These are phyloP conservation scores for Capronia epimyces DNA, from an alignment of 2,329 filamentous ascomycete genomes.

Conservation along the genomic window DNA sequence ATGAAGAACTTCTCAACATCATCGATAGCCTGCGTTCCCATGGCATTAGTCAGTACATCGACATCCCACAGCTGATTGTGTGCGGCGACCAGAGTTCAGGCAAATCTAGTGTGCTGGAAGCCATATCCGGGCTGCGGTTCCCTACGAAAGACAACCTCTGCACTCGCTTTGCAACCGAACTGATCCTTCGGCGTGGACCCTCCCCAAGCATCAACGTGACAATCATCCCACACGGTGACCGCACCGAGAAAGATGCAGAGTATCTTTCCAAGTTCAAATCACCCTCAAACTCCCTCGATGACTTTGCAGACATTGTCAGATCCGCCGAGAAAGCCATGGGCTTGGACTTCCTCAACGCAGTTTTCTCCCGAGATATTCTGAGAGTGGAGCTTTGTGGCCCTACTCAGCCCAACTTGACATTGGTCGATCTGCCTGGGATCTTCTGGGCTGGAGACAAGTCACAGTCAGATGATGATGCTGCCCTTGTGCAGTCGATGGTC, in stretches of 20 bases:
- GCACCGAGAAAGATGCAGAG: conserved; percentile 28
- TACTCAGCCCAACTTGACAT: conserved; percentile 54
- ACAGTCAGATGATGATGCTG: conserved; percentile 50
- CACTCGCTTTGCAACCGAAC: conserved; percentile 58
- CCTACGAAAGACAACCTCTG: conserved; percentile 52
- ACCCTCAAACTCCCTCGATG: conserved; percentile 32
- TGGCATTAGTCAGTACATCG: conserved; percentile 46
- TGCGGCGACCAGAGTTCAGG: conserved; percentile 57
- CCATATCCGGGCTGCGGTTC: conserved; percentile 58
- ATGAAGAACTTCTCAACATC: conserved; percentile 47
- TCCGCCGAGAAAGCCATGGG: conserved; percentile 51
- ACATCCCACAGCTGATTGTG: conserved; percentile 53
- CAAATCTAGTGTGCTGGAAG: conserved; percentile 61
- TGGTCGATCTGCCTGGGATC: conserved; percentile 58
- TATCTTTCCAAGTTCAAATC: conserved; percentile 10
- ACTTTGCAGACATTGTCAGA: conserved; percentile 48
- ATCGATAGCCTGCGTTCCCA: conserved; percentile 50
- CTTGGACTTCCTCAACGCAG: conserved; percentile 35
- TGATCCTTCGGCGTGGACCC: conserved; percentile 47
- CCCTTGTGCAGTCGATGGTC: conserved; percentile 47
- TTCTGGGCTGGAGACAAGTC: conserved; percentile 51
- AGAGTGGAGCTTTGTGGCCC: conserved; percentile 57
- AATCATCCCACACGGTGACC: conserved; percentile 36
- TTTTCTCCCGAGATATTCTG: conserved; percentile 48
- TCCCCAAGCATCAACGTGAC: conserved; percentile 40